Base-by-base conservation (phyloP, 2,329 filamentous ascomycete genomes). In the Ploettnerulaceae sp. region DNA sequence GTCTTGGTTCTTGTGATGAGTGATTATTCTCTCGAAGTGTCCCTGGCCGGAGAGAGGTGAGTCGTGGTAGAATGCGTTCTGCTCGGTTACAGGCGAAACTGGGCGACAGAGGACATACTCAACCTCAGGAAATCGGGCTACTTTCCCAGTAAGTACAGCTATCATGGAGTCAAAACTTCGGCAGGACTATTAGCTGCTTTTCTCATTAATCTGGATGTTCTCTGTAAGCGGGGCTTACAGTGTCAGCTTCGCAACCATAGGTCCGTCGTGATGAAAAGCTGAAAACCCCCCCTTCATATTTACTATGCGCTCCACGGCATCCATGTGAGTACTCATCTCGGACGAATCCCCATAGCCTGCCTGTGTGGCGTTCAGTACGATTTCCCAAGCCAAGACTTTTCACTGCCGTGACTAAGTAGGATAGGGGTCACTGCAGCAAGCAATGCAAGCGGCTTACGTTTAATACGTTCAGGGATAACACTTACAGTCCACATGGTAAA, bases 401-500 rank as follows among this genome's bases (percentile, higher is more conserved):
- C n/a, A n/a, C 12, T 20, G 36, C 24, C 36, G 15, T 39, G 36
- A 39, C 36, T 39, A 28, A 39, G 36, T 39, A 17, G 22, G 22
- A 26, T 25, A 18, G 14, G 18, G 31, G 15, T 17, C 9, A 39
- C 15, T 28, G 36, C 25, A 28, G 36, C 36, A 20, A 29, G 22
- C 24, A 17, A 7, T 34, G 22, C 35, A 24, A 17, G 11, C 18
- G n/a, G n/a, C 25, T 41, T 7, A 32, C 5, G 26, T 18, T 41
- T 17, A 31, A 18, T 3, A 9, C n/a, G 28, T 22, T 15, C 18
- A 33, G 18, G 26, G 21, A 12, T 18, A 15, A 20, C 26, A 48
- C 48, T 46, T 47, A 53, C 51, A 28, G 48, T 51, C 51, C 51
- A 53, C 51, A 51, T 51, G 12, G 45, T 46, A 38, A 53, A 51